Base-by-base conservation (phyloP, 345 rosid species). In the Leavenworthia alabamica region DNA sequence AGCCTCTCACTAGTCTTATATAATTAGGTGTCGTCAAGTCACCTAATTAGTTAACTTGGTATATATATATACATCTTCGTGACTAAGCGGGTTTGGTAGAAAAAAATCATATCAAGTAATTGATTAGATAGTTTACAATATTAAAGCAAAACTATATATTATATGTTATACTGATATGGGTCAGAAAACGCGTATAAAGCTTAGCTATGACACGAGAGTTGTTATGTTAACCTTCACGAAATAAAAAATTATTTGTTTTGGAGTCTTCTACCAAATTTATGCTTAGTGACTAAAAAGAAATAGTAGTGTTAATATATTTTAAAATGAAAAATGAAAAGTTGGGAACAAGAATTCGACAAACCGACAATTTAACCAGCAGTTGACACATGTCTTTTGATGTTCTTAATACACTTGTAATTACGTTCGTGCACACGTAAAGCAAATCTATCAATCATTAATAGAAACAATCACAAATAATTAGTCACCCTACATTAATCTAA, bases 351-450 rank as follows among this genome's bases (percentile, higher is more conserved):
- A 23, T 8, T 73, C 63, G 68, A 67, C 68, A 73, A 54, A 77
- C 86, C 90, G 86, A 83, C 92, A 79, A 69, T 61, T 69, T 59
- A 72, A 48, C 76, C 68, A 77, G 62, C 75, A 71, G 4, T 27
- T 42, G 92, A 78, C 95, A 76, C 72, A 33, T 79, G 89, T 80
- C 80, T 63, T 58, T 70, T 19, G 78, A 40, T 50, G 12, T 52
- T 66, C 62, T 42, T 68, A 54, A 43, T 56, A 56, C 50, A 62
- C 60, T 64, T n/a, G n/a, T n/a, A 54, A 73, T 75, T 68, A 78
- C 73, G 82, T 79, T 75, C 77, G 61, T 58, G 71, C 78, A 67
- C 84, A 77, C 83, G 79, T 79, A 76, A 74, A 72, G 66, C 78
- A 66, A 71, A 61, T 72, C 79, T 55, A 41, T 73, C 75, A 72